A percentile compares a stretch with the other conserved stretches of the same genome.
These are phyloP conservation scores for Boletus rex-veris DNA, from an alignment of 768 basidiomycete species.

Conservation along the genomic window DNA sequence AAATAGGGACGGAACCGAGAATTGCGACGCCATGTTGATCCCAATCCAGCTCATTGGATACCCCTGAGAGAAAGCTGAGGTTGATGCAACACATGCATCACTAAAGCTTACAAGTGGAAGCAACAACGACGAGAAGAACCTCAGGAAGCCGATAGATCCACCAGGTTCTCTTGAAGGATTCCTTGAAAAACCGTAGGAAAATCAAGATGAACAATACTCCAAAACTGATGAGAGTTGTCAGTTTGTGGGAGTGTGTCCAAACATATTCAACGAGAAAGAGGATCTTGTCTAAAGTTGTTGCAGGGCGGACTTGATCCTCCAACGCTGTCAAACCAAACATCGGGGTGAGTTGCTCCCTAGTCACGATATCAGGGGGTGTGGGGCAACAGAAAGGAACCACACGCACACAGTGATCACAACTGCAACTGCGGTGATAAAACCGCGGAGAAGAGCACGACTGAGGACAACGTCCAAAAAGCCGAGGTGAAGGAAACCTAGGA, in stretches of 20 bases:
- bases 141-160: constrained; percentile 84
- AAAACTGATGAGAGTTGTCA: constrained; percentile 75
- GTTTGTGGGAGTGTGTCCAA: constrained; percentile 52
- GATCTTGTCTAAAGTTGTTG: constrained; percentile 73
- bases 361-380: background rate
- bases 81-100: background rate
- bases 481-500: constrained; percentile 82
- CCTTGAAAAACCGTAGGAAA: constrained; percentile 54
- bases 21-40: constrained; percentile 77
- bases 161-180: constrained; percentile 55
- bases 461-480: constrained; percentile 94
- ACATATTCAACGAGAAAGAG: constrained; percentile 65
- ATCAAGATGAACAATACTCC: constrained; percentile 66
- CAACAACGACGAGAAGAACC: constrained; percentile 81
- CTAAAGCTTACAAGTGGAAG: constrained; percentile 66
- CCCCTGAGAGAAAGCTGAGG: constrained; percentile 40
- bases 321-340: constrained; percentile 78
- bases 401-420: constrained; percentile 81
- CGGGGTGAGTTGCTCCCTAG: constrained; percentile 79
- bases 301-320: constrained; percentile 51
- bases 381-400: background rate
- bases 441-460: constrained; percentile 81
- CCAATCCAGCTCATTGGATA: constrained; percentile 71
- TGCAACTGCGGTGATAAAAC: constrained; percentile 83
- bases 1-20: constrained; percentile 72